Percentiles rank a stretch among this genome's conserved stretches.
These are phyloP conservation scores for Neurospora terricola DNA, from an alignment of 495 filamentous ascomycete genomes.

Conservation along the genomic window DNA sequence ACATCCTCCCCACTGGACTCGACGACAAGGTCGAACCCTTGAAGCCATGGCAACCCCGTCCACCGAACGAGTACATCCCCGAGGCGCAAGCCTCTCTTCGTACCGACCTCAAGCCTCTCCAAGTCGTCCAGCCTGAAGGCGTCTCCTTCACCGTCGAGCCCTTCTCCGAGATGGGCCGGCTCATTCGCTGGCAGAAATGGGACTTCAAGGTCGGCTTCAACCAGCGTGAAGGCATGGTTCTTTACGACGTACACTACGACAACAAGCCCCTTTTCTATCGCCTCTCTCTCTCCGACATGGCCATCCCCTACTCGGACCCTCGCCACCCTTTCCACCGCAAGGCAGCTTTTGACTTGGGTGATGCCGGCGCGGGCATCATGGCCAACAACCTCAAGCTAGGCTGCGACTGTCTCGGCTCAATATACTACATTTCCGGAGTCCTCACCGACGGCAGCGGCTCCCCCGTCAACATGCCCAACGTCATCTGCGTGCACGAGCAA, in stretches of 20 bases:
- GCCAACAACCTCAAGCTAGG: conserved; percentile 66
- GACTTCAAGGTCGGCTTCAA: conserved; percentile 66
- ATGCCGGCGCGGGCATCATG: conserved; percentile 62
- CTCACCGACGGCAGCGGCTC: conserved; percentile 48
- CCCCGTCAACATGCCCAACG: conserved; percentile 54
- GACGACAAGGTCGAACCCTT: conserved; percentile 48
- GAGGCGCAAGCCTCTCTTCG: conserved; percentile 52
- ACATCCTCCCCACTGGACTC: conserved; percentile 50
- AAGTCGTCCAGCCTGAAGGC: conserved; percentile 68
- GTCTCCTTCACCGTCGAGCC: conserved; percentile 53
- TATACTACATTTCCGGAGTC: conserved; percentile 60
- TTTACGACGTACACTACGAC: conserved; percentile 64
- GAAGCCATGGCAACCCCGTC: conserved; percentile 43
- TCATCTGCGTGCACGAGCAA: conserved; percentile 71
- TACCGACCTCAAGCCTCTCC: conserved; percentile 63
- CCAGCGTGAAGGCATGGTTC: conserved; percentile 55
- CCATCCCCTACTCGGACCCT: conserved; percentile 67
- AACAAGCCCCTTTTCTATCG: conserved; percentile 57
- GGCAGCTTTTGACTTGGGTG: conserved; percentile 70
- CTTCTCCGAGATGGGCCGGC: conserved; percentile 27
- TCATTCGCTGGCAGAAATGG: conserved; percentile 62
- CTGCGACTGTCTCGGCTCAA: conserved; percentile 64
- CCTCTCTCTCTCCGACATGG: conserved; percentile 64
- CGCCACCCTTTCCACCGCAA: conserved; percentile 66
- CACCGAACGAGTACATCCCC: conserved; percentile 63